A percentile compares a stretch with the other conserved stretches of the same genome.
Conservation (phyloP, 2,329 filamentous ascomycete genomes). For the Lithohypha guttulata region DNA sequence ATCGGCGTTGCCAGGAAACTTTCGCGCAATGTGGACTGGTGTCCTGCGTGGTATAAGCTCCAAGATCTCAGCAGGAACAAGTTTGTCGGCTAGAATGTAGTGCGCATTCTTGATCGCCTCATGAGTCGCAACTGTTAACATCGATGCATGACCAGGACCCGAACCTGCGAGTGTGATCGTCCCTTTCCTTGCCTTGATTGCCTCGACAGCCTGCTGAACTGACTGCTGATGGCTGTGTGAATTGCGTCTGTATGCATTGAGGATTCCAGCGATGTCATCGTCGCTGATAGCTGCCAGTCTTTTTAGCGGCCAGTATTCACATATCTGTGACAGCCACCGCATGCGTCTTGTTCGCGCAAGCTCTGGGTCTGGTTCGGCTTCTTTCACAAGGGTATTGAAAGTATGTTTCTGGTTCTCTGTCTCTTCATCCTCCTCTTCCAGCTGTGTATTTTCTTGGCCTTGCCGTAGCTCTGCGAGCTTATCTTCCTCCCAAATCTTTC, state of each 20-base stretch:
- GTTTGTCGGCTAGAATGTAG: slow-evolving; percentile 43
- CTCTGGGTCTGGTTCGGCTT: slow-evolving; percentile 55
- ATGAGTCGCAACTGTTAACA: slow-evolving; percentile 59
- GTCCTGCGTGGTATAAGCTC: slow-evolving; percentile 84
- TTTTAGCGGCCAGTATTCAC: slow-evolving; percentile 93
- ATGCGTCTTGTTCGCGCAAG: slow-evolving; percentile 70
- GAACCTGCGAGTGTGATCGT: slow-evolving; percentile 81
- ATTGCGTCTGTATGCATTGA: slow-evolving; percentile 54
- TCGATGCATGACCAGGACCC: slow-evolving; percentile 82
- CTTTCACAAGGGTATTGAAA: slow-evolving; percentile 70
- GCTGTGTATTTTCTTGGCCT: slow-evolving; percentile 33
- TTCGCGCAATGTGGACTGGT: slow-evolving; percentile 81
- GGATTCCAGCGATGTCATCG: slow-evolving; percentile 62
- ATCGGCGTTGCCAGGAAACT: slow-evolving; percentile 96
- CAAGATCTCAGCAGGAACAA: slow-evolving; percentile 65
- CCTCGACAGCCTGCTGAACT: background rate
- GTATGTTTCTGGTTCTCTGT: slow-evolving; percentile 55
- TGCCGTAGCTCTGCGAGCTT: slow-evolving; percentile 28
- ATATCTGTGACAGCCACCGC: slow-evolving; percentile 90
- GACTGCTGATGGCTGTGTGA: slow-evolving; percentile 16
- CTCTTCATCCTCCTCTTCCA: slow-evolving; percentile 40
- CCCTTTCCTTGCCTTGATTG: slow-evolving; percentile 37
- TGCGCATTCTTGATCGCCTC: slow-evolving; percentile 39
- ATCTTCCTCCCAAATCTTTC: slow-evolving; percentile 64
- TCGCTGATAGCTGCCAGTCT: slow-evolving; percentile 71